Evolutionary conservation across 2,329 filamentous ascomycete species (phyloP).

Genomic region (Diaporthe nobilis): DNA sequence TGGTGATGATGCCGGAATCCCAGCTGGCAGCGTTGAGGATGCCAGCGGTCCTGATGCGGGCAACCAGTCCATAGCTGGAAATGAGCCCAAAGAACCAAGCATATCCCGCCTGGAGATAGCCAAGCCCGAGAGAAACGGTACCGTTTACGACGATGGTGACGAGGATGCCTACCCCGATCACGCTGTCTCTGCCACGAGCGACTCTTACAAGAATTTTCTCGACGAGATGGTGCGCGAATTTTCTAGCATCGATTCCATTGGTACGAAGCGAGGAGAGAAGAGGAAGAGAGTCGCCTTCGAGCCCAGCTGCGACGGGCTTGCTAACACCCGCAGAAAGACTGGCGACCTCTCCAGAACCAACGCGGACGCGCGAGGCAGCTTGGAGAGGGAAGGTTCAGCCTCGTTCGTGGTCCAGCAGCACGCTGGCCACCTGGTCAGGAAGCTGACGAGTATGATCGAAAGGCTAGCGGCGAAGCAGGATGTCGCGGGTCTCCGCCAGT

Average conservation of each 20-base stretch:
- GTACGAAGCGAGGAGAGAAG: background rate
- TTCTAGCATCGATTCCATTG: background rate
- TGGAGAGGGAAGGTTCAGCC: background rate
- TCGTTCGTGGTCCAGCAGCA: background rate
- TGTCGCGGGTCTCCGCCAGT: slow-evolving; percentile 24
- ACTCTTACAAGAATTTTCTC: background rate
- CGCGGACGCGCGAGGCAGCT: background rate
- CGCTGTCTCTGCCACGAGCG: background rate
- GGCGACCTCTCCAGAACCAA: background rate
- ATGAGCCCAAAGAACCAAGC: background rate
- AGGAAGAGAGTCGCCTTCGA: slow-evolving; percentile 8
- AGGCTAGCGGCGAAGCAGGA: background rate
- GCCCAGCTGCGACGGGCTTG: background rate
- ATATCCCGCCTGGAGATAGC: no score
- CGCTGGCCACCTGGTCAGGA: background rate
- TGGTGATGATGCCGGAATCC: background rate
- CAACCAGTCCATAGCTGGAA: background rate
- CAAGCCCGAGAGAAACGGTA: background rate
- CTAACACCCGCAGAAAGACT: background rate
- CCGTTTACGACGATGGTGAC: background rate
- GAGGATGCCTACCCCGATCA: slow-evolving; percentile 30
- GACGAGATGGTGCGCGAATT: slow-evolving; percentile 7
- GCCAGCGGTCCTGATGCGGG: background rate
- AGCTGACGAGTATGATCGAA: slow-evolving; percentile 3
- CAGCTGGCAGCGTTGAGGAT: background rate